Percentiles rank a stretch among this genome's conserved stretches.
These are phyloP conservation scores for Pythium graminicola DNA, from an alignment of 352 stramenopile species.

Conservation along the genomic window DNA sequence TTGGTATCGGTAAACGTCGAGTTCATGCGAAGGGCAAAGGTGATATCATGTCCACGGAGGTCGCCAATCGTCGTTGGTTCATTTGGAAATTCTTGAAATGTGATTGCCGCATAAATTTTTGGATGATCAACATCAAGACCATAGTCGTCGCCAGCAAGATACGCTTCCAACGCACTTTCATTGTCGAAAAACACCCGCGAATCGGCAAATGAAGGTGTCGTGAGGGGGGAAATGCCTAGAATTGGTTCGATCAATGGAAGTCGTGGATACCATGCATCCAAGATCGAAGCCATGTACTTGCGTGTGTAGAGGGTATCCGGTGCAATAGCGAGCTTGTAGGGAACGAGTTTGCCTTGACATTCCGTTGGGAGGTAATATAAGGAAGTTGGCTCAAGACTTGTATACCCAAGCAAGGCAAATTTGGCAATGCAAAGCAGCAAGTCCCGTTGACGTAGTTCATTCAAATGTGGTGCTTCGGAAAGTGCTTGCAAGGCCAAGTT, in stretches of 20 bases:
- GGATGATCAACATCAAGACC: slow-evolving; percentile 36
- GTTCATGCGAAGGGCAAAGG: slow-evolving; percentile 65
- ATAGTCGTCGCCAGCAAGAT: slow-evolving; percentile 46
- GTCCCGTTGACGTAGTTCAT: slow-evolving; percentile 34
- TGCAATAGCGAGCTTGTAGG: slow-evolving; percentile 69
- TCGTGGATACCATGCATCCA: slow-evolving; percentile 58
- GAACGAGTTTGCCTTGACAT: slow-evolving; percentile 48
- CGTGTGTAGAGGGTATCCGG: slow-evolving; percentile 65
- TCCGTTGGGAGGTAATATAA: slow-evolving; percentile 37
- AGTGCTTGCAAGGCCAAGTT: slow-evolving; percentile 44
- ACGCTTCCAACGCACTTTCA: slow-evolving; percentile 43
- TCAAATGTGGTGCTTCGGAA: slow-evolving; percentile 35
- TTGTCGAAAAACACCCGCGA: slow-evolving; percentile 56
- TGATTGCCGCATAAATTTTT: slow-evolving; percentile 64
- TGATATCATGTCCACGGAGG: slow-evolving; percentile 30
- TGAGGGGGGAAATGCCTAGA: slow-evolving; percentile 37
- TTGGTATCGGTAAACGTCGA: slow-evolving; percentile 35
- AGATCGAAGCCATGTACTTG: slow-evolving; percentile 37
- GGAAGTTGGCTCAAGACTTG: slow-evolving; percentile 30
- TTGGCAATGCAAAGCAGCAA: slow-evolving; percentile 39
- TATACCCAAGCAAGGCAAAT: slow-evolving; percentile 46
- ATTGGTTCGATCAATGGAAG: slow-evolving; percentile 35
- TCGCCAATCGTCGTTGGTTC: slow-evolving; percentile 32
- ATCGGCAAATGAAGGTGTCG: slow-evolving; percentile 45
- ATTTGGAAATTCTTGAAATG: slow-evolving; percentile 46